Evolutionary conservation across 306 rosid genomes (phyloP).

Genomic region (Nissolia schottii): DNA sequence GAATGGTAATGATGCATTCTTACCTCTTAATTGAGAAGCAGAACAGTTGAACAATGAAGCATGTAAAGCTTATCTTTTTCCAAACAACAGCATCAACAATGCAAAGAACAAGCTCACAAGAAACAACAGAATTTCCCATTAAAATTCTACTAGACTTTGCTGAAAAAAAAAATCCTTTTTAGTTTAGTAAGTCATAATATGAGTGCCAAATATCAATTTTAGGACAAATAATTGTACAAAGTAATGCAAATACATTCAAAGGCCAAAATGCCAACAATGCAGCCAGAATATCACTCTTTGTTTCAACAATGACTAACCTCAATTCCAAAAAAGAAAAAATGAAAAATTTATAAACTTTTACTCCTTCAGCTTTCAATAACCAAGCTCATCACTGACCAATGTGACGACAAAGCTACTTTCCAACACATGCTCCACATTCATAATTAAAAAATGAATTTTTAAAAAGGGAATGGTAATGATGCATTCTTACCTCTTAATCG

Average conservation of each 20-base stretch:
- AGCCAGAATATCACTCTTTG: not conserved
- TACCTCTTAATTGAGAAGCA: constrained; percentile 27
- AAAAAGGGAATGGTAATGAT: not conserved
- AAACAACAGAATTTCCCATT: constrained; percentile 15
- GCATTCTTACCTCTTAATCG: constrained; percentile 26
- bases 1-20: not conserved
- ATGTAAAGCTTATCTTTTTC: not conserved
- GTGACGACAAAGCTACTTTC: not conserved
- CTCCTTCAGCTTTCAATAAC: not conserved
- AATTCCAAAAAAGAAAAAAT: not conserved
- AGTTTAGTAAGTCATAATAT: too few species aligned
- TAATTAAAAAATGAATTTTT: not conserved
- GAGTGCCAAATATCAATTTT: not conserved
- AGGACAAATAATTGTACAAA: not conserved
- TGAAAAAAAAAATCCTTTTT: not conserved
- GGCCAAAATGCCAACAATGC: constrained; percentile 11
- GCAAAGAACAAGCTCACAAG: constrained; percentile 2
- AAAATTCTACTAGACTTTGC: not conserved
- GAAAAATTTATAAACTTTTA: not conserved
- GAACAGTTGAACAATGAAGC: constrained; percentile 18
- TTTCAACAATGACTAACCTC: not conserved
- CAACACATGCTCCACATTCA: not conserved
- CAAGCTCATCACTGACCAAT: not conserved
- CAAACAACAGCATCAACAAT: constrained; percentile 7
- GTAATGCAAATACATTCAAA: not conserved